Base-by-base conservation (phyloP, 805 yeast genomes). In the Candida ipomoeae region DNA sequence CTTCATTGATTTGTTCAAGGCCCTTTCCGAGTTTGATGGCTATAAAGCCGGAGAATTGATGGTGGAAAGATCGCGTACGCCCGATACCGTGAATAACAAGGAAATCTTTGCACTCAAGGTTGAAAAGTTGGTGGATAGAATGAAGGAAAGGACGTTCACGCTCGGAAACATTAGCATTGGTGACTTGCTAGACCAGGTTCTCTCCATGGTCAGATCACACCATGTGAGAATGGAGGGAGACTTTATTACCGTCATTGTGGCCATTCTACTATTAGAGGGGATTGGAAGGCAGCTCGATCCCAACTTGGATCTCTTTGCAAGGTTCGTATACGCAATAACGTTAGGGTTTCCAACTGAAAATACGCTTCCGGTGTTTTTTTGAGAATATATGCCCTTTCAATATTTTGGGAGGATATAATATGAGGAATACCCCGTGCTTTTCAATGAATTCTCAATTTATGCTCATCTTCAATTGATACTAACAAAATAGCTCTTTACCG, bases 151-250 rank as follows among this genome's bases (percentile, higher is more conserved):
- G 49, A 94, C 99, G 0, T 94, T 94, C 63, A 88, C 97, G 0
- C 72, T 94, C 47, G 98, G 98, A 0, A 87, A 89, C 43, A 85
- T 94, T 13, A 87, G 92, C 35, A 88, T 94, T 55, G 97, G 98
- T 3, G 97, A 91, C 61, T 72, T 94, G 50, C 73, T 94, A 50
- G 94, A 89, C 58, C 86, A 83, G 61, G 91, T 92, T 77, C 75
- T 94, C 51, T 75, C 84, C 3, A 90, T 94, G 97, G 98, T 94
- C 17, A 75, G 98, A 54, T 73, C 75, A 10, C 99, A 94, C 66
- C 99, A 94, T 67, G 99, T 94, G 20, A 78, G 97, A 62, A 87
- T 94, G 96, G 99, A 94, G 63, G 95, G 96, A 6, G 99, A 94
- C 67, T 94, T 94, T 63, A 84, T 94, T 40, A 89, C 96, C 31